Evolutionary conservation across 306 rosid species (phyloP), one percentile per base, ranked within the genome.

Genomic region (Begonia peltatifolia): DNA sequence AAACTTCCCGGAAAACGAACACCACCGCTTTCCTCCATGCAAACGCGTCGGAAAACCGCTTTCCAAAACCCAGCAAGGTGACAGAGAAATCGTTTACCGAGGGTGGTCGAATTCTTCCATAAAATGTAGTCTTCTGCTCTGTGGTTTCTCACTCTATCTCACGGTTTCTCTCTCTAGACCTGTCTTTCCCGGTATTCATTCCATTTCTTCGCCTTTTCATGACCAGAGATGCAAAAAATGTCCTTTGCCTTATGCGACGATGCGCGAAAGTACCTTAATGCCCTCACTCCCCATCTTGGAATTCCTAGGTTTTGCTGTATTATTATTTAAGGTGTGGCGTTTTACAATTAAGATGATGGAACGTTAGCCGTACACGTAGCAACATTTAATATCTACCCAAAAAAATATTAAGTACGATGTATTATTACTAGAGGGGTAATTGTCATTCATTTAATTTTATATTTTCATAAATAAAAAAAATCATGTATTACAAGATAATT

Each of bases 21-120:
- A 20, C 62, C 38, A 53, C 84, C 87, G 67, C 87, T 66, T 47
- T 83, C 86, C 12, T 66, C 82, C 95, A 85, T 85, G 70, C 14
- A 7, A 17, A 48, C 25, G 42, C n/a, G 38, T 4, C 60, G 46
- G 58, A 56, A 60, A 53, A 68, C 42, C 46, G 16, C 25, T 18
- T 0, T 18, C 6, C 15, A 2, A 43, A 13, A 43, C 12, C 14
- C 14, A 11, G 12, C 12, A 47, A 47, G 17, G 2, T 2, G 15
- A 47, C 9, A 12, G 17, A 49, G 9, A 49, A 3, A 12, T 17
- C 4, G 53, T 17, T 38, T 36, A n/a, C 57, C 53, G 48, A 55
- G 25, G 52, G 9, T 12, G 52, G 54, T 56, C 18, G 60, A 64
- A 35, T 42, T 63, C 52, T 56, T 15, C 53, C 14, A 49, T 12